A percentile compares a stretch with the other conserved stretches of the same genome.
These are phyloP conservation scores for Meyerozyma elateridarum DNA, from an alignment of 1,139 yeast species.

Conservation along the genomic window DNA sequence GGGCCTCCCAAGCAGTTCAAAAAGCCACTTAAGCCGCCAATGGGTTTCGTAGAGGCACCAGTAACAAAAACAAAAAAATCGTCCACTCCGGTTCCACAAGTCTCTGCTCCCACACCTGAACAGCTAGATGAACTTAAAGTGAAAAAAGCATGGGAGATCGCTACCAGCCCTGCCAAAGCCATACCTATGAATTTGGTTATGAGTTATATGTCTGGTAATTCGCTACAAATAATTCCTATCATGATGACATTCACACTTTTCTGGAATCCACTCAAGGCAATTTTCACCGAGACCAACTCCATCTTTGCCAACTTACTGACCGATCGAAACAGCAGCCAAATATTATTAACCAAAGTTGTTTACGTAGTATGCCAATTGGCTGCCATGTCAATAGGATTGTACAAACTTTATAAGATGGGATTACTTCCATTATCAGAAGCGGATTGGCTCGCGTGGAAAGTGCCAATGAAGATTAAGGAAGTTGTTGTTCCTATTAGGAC, in stretches of 20 bases:
- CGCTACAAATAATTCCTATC: slow-evolving; percentile 84
- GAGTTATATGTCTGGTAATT: slow-evolving; percentile 93
- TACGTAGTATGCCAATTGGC: slow-evolving; percentile 57
- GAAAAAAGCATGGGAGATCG: slow-evolving; percentile 83
- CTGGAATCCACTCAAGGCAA: slow-evolving; percentile 71
- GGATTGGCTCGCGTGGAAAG: slow-evolving; percentile 92
- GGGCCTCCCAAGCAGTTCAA: slow-evolving; percentile 1
- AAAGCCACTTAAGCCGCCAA: slow-evolving; percentile 3
- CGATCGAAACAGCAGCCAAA: slow-evolving; percentile 34
- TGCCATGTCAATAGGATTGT: slow-evolving; percentile 71
- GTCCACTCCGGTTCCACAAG: too few species aligned
- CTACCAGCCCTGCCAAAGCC: slow-evolving; percentile 76
- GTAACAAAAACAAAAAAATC: background rate
- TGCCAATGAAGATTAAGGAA: slow-evolving; percentile 29
- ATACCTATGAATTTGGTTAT: slow-evolving; percentile 85
- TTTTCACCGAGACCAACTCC: slow-evolving; percentile 49
- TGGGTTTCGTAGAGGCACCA: slow-evolving; percentile 1
- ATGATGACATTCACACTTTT: slow-evolving; percentile 87
- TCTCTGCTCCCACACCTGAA: slow-evolving; percentile 1
- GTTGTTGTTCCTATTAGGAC: too few species aligned
- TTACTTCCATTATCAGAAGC: slow-evolving; percentile 80
- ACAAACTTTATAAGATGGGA: slow-evolving; percentile 87
- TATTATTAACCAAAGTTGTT: slow-evolving; percentile 34
- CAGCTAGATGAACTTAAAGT: slow-evolving; percentile 39
- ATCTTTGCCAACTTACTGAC: slow-evolving; percentile 36